Base-by-base conservation (phyloP, 495 filamentous ascomycete species). In the Talaromyces ruber region DNA sequence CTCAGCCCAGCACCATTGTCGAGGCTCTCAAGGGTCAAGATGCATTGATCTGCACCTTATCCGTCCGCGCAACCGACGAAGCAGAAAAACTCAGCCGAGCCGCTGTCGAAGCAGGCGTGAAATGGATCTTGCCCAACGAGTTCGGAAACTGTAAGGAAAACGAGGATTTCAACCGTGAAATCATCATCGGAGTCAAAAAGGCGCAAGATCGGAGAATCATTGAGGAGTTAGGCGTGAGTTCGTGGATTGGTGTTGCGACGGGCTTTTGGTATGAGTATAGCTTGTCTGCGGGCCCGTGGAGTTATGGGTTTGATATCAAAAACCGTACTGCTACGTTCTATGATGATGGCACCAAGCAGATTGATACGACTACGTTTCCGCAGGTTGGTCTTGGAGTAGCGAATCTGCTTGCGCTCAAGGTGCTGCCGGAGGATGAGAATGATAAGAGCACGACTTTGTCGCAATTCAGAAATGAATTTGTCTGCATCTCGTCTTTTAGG, bases 91-190 rank as follows among this genome's bases (percentile, higher is more conserved):
- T 90, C 59, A 69, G 86, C 63, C 64, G 77, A 1, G 87, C 87
- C 0, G 88, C 88, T 1, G 83, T 76, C 4, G 73, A 80, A 39
- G 87, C 88, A 1, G 81, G 80, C 3, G 83, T 90, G 0, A 71
- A 69, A 1, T 88, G 82, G 72, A 67, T 90, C 57, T 66, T 89
- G 37, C 87, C 88, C n/a, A 88, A 88, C 67, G 77, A 76, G 51
- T 89, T 70, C 60, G 80, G 80, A 22, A 58, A 55, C 22, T 79
- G 84, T 61, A 60, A 47, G 6, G 37, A 65, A 1, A 71, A 84
- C 60, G 64, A 75, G 9, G 24, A 59, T 3, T 39, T 81, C 7
- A 21, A 62, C 50, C 62, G 74, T 24, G 79, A 84, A 47, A 69
- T 66, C 9, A 14, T 71, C 0, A 25, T 68, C 22, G 67, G 64